Base-by-base conservation (phyloP, 2,329 filamentous ascomycete genomes). In the Ophiocordyceps robertsii region DNA sequence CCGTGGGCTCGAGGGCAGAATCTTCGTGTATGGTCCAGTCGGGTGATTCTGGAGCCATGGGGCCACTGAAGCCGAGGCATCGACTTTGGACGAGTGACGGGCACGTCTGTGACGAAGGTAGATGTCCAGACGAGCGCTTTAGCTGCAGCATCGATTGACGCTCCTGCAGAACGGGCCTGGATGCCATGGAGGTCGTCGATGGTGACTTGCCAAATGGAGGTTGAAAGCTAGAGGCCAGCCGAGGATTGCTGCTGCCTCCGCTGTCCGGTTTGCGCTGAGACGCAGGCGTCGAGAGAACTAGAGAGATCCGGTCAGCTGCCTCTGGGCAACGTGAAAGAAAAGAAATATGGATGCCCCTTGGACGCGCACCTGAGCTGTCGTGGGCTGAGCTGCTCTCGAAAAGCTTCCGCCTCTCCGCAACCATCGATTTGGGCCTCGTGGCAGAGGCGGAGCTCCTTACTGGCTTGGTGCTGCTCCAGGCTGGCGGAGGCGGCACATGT, bases 381-480 rank as follows among this genome's bases (percentile, higher is more conserved):
- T 24, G 2, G 2, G 29, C 10, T 6, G 29, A 12, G 16, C 30
- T n/a, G 32, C 27, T 37, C 37, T 56, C 53, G 37, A 56, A 55
- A 10, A 55, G 31, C 19, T 39, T 51, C 36, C 48, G 46, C 37
- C 46, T 48, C 39, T 55, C 53, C 13, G 52, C 52, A n/a, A 56
- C 53, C 12, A 49, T 39, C 9, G 49, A 54, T 4, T 32, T 37
- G 2, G 31, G 39, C 17, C 32, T 36, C 13, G n/a, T 11, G 3
- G 17, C 24, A 8, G 38, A 17, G 4, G 10, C 9, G 9, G 24
- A 27, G 16, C 33, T 36, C 16, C 3, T 16, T 7, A 16, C 33
- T 2, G 33, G 10, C 16, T 3, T 2, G 31, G 6, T 13, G 12
- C 31, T 33, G 12, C 31, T 12, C n/a, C 7, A 16, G 31, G 31